These are phyloP conservation scores for Cucurbitaria berberidis DNA, from an alignment of 2,329 filamentous ascomycete genomes.

Conservation along the genomic window DNA sequence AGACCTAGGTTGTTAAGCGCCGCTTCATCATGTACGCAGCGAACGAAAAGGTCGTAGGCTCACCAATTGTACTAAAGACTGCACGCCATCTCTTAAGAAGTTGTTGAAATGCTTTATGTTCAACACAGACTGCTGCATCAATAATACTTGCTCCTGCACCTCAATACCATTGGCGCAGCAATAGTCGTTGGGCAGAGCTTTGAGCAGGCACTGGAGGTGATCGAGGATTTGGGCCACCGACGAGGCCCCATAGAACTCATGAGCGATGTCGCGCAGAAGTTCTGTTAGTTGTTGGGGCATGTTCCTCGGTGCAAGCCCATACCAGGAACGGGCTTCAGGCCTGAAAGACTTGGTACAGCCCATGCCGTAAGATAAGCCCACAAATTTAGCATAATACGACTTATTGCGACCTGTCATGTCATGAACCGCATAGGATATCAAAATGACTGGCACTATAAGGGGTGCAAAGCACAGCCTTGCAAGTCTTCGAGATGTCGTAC, in stretches of 20 bases:
- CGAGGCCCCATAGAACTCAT: background rate
- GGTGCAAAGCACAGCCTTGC: background rate
- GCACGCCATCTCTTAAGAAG: background rate
- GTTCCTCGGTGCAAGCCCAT: background rate
- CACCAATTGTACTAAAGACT: background rate
- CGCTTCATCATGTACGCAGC: background rate
- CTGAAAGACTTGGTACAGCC: background rate
- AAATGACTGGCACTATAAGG: background rate
- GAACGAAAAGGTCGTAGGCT: background rate
- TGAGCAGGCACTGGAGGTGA: background rate
- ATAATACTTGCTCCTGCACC: background rate
- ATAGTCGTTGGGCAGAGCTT: background rate
- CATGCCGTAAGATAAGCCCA: background rate
- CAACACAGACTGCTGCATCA: background rate
- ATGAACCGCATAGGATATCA: background rate
- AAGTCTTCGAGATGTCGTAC: background rate
- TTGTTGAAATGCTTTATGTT: background rate
- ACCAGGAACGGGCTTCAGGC: background rate
- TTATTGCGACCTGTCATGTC: too few relatives aligned
- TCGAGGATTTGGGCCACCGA: background rate
- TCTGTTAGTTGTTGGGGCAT: background rate
- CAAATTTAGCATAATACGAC: background rate
- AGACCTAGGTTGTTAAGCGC: conserved; percentile 9
- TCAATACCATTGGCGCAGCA: background rate
- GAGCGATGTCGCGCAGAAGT: background rate